A percentile compares a stretch with the other conserved stretches of the same genome.
Evolutionary conservation across 2,329 filamentous ascomycete species (phyloP).

Genomic region (Neurospora crassa): DNA sequence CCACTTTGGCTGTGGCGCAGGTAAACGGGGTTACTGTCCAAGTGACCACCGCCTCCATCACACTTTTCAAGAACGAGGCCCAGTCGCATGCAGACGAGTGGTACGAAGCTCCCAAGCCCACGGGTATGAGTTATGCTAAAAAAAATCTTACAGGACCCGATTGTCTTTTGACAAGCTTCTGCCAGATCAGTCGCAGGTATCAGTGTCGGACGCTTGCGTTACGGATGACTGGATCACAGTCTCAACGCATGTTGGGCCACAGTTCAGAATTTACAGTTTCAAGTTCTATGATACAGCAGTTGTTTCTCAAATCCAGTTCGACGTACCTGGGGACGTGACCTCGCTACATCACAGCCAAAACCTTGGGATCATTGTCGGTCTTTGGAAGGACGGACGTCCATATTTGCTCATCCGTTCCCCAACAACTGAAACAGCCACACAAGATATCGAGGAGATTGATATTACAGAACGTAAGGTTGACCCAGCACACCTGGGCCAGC

Average conservation of each 20-base stretch:
- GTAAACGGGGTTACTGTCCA: slow-evolving; percentile 36
- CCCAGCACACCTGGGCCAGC: not conserved
- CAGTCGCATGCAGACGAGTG: not conserved
- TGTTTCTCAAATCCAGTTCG: slow-evolving; percentile 12
- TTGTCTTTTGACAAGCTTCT: slow-evolving; percentile 10
- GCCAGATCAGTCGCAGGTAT: not conserved
- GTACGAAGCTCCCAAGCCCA: not conserved
- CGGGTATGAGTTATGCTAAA: slow-evolving; percentile 1
- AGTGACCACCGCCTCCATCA: slow-evolving; percentile 34
- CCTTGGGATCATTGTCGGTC: slow-evolving; percentile 15
- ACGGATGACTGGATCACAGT: slow-evolving; percentile 30
- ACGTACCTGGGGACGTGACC: slow-evolving; percentile 38
- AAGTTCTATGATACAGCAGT: slow-evolving; percentile 20
- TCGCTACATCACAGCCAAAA: not conserved
- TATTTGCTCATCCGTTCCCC: slow-evolving; percentile 23
- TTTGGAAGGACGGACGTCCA: slow-evolving; percentile 24
- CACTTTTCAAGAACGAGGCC: not conserved
- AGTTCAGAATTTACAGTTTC: slow-evolving; percentile 31
- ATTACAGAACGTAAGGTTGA: slow-evolving; percentile 7
- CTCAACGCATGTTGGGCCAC: slow-evolving; percentile 28
- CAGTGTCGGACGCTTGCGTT: slow-evolving; percentile 34
- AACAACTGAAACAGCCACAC: not conserved
- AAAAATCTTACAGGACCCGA: slow-evolving; percentile 3
- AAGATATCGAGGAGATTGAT: slow-evolving; percentile 9
- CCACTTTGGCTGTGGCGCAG: slow-evolving; percentile 39